phyloP scores from a whole-genome alignment of 345 rosid genomes.

The Dipteronia dyeriana region DNA sequence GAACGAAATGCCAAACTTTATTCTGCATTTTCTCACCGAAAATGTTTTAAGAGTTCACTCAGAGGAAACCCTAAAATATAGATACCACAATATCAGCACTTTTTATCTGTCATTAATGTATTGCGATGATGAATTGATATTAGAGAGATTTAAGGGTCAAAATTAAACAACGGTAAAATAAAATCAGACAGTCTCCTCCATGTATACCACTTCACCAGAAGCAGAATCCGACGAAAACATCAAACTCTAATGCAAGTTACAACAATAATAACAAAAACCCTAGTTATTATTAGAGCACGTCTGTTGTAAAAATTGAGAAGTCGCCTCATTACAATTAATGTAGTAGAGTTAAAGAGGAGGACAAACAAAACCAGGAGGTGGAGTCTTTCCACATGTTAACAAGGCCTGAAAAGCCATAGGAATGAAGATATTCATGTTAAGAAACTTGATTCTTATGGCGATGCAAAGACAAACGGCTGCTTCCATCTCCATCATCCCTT shows the following conservation, averaged over 20 bases:
- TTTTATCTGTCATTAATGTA: not conserved
- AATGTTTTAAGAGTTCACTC: not conserved
- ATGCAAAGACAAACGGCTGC: conserved; percentile 85
- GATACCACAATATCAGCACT: not conserved
- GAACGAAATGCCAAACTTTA: not conserved
- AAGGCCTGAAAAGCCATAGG: conserved; percentile 81
- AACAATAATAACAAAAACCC: not conserved
- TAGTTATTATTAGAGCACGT: not conserved
- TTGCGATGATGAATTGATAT: not conserved
- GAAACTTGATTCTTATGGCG: conserved; percentile 67
- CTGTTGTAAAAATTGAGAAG: not conserved
- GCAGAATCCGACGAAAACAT: conserved; percentile 6
- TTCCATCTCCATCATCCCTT: conserved; percentile 64
- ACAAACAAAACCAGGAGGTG: conserved; percentile 75
- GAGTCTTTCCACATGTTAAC: conserved; percentile 69
- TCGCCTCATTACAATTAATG: conserved; percentile 6
- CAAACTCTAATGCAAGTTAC: not conserved
- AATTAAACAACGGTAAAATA: not conserved
- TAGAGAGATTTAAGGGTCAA: not conserved
- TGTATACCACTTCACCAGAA: not conserved
- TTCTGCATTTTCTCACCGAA: not conserved
- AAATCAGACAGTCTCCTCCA: conserved; percentile 7
- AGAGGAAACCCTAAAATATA: not conserved
- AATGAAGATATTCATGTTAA: conserved; percentile 60
- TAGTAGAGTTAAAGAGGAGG: conserved; percentile 38